A percentile compares a stretch with the other conserved stretches of the same genome.
These are phyloP conservation scores for Chaetomium tenue DNA, from an alignment of 495 filamentous ascomycete species.

Conservation along the genomic window DNA sequence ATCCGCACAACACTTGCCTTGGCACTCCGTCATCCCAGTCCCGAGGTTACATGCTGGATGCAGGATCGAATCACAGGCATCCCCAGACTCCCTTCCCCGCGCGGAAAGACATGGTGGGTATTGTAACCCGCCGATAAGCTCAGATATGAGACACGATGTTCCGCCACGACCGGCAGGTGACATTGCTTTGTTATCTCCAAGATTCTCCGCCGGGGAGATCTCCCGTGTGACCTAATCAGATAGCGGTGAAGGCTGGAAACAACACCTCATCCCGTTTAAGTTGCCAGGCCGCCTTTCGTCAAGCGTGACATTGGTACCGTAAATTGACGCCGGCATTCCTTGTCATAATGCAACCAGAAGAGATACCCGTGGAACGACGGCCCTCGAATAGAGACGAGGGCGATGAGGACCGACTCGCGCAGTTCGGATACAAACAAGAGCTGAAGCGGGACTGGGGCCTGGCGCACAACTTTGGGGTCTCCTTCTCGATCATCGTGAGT, in stretches of 20 bases:
- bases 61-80: not conserved
- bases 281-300: no score
- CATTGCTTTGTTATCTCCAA: not conserved
- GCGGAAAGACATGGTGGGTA: not conserved
- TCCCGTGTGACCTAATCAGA: not conserved
- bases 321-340: not conserved
- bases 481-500: constrained; percentile 64
- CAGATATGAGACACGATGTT: not conserved
- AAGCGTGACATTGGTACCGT: not conserved
- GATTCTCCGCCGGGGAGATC: not conserved
- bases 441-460: constrained; percentile 60
- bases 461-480: constrained; percentile 64
- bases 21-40: not conserved
- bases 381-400: constrained; percentile 32
- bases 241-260: not conserved
- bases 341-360: not conserved
- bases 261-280: no score
- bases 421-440: constrained; percentile 64
- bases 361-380: constrained; percentile 27
- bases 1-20: not conserved
- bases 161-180: not conserved
- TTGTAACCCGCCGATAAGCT: not conserved
- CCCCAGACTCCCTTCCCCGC: not conserved
- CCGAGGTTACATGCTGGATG: not conserved
- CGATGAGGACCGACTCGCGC: constrained; percentile 56